These are phyloP conservation scores for Scheffersomyces segobiensis DNA, from an alignment of 1,139 yeast genomes.

Conservation along the genomic window DNA sequence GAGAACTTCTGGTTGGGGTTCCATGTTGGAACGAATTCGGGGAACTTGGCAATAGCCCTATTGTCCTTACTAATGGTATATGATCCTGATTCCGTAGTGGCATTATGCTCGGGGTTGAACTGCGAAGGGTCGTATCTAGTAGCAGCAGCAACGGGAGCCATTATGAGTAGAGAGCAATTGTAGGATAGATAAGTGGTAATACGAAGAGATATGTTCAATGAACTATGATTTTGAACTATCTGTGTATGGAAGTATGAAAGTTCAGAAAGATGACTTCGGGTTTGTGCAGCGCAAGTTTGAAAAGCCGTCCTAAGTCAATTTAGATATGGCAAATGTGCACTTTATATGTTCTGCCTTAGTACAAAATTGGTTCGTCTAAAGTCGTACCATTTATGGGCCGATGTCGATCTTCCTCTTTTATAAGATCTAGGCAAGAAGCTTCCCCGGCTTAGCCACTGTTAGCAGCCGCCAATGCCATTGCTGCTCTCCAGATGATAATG, in stretches of 20 bases:
- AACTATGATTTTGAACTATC: not conserved
- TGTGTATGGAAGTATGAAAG: not conserved
- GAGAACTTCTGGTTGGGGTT: slow-evolving; percentile 27
- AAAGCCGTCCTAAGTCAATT: no score
- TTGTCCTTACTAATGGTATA: slow-evolving; percentile 25
- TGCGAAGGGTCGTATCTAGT: slow-evolving; percentile 29
- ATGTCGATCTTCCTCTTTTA: no score
- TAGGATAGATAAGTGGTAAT: not conserved
- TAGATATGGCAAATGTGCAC: not conserved
- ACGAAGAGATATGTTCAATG: not conserved
- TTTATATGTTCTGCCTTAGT: no score
- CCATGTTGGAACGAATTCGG: slow-evolving; percentile 31
- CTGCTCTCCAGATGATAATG: not conserved
- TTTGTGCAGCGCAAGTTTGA: not conserved
- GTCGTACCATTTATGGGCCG: not conserved
- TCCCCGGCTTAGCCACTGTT: not conserved
- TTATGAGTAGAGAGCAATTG: not conserved
- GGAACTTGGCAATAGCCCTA: slow-evolving; percentile 19
- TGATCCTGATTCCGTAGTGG: slow-evolving; percentile 23
- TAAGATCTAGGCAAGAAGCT: not conserved
- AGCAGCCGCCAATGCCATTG: not conserved
- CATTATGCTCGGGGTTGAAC: slow-evolving; percentile 28
- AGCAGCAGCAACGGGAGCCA: slow-evolving; percentile 11
- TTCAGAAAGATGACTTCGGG: not conserved
- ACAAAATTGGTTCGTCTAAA: not conserved